Evolutionary conservation across 2,329 filamentous ascomycete species (phyloP).

Genomic region (Fusarium incarnatum): DNA sequence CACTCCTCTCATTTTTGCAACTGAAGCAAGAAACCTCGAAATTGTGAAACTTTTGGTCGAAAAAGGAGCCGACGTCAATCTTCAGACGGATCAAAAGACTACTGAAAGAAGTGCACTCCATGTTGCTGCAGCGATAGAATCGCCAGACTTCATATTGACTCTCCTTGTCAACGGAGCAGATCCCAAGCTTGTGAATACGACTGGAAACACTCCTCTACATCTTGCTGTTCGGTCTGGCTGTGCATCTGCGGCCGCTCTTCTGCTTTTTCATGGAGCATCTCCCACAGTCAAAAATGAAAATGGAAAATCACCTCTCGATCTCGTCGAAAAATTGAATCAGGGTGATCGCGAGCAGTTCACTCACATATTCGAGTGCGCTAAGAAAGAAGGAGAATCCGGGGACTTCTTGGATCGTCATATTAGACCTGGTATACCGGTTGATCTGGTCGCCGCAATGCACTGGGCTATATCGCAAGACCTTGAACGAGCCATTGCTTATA

Average conservation of each 20-base stretch:
- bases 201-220: slow-evolving; percentile 20
- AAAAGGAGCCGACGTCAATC: slow-evolving; percentile 19
- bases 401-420: not conserved
- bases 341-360: not conserved
- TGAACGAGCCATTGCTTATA: slow-evolving; percentile 1
- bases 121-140: slow-evolving; percentile 9
- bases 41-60: slow-evolving; percentile 11
- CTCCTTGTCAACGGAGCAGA: slow-evolving; percentile 1
- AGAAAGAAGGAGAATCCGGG: not conserved
- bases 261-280: slow-evolving; percentile 25
- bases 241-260: slow-evolving; percentile 8
- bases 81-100: slow-evolving; percentile 10
- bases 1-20: slow-evolving; percentile 19
- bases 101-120: slow-evolving; percentile 8
- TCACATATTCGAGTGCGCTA: slow-evolving; percentile 8
- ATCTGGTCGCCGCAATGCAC: not conserved
- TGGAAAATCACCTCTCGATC: not conserved
- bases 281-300: not conserved
- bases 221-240: slow-evolving; percentile 14
- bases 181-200: not conserved
- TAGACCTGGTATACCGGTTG: not conserved
- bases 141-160: not conserved
- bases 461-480: slow-evolving; percentile 10
- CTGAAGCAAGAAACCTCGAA: slow-evolving; percentile 10
- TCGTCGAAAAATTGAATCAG: not conserved